These are phyloP conservation scores for Myxozyma neotropica DNA, from an alignment of 805 yeast species.

Conservation along the genomic window DNA sequence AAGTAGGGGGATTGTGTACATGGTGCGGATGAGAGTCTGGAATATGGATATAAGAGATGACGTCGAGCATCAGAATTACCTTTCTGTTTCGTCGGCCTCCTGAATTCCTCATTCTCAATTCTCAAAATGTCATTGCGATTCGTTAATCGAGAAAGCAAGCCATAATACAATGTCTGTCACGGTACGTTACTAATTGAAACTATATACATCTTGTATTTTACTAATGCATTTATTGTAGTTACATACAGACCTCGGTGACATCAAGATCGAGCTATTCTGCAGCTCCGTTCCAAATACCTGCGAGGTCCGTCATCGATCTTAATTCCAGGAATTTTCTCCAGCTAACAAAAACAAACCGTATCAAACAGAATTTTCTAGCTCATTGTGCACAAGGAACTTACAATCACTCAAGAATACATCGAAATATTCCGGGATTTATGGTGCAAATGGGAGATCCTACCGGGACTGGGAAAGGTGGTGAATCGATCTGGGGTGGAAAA, in stretches of 20 bases:
- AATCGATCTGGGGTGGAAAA: constrained; percentile 39
- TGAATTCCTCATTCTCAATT: not conserved
- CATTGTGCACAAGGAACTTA: constrained; percentile 52
- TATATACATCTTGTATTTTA: not conserved
- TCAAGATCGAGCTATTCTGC: constrained; percentile 47
- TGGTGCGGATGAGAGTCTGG: not conserved
- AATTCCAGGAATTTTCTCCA: not conserved
- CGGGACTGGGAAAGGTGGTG: constrained; percentile 41
- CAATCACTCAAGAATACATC: constrained; percentile 40
- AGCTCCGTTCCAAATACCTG: constrained; percentile 47
- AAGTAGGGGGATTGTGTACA: not conserved
- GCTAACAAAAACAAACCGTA: no score
- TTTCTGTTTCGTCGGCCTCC: not conserved
- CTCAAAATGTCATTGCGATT: not conserved
- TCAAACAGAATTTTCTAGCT: constrained; percentile 50
- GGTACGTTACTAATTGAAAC: constrained; percentile 8
- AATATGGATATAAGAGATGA: not conserved
- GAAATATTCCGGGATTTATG: constrained; percentile 53
- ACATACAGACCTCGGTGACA: constrained; percentile 46
- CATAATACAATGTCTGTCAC: constrained; percentile 32
- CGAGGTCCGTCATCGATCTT: constrained; percentile 36
- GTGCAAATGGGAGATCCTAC: constrained; percentile 51
- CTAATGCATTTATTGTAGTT: constrained; percentile 35
- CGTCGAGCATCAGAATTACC: not conserved
- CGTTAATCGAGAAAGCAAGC: not conserved